Evolutionary conservation across 495 filamentous ascomycete species (phyloP).

Genomic region (Evernia prunastri): DNA sequence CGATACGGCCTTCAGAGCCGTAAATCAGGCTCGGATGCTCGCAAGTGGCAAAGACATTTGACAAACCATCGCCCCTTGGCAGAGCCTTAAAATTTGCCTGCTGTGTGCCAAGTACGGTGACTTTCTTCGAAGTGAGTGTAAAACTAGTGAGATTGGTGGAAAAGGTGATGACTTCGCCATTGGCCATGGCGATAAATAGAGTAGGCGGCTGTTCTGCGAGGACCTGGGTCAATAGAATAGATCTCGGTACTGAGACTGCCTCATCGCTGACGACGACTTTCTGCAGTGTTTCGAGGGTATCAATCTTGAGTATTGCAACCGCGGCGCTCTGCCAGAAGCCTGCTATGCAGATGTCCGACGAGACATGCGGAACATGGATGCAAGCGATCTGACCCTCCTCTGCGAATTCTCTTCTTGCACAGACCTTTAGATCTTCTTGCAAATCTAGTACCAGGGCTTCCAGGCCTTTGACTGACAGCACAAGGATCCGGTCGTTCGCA

Average conservation of each 20-base stretch:
- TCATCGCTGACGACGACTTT: slow-evolving; percentile 53
- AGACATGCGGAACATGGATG: slow-evolving; percentile 53
- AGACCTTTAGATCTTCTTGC: slow-evolving; percentile 47
- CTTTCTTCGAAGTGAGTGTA: slow-evolving; percentile 64
- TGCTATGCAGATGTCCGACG: slow-evolving; percentile 55
- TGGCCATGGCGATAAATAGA: slow-evolving; percentile 88
- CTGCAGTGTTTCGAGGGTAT: slow-evolving; percentile 55
- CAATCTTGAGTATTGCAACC: slow-evolving; percentile 62
- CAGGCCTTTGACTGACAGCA: slow-evolving; percentile 69
- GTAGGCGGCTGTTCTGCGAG: slow-evolving; percentile 59
- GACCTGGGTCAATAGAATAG: slow-evolving; percentile 69
- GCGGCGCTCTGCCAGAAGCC: slow-evolving; percentile 78
- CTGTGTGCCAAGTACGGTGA: slow-evolving; percentile 78
- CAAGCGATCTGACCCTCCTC: slow-evolving; percentile 74
- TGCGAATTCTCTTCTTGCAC: slow-evolving; percentile 51
- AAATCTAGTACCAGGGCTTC: slow-evolving; percentile 61
- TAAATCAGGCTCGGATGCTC: slow-evolving; percentile 94
- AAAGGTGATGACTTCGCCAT: slow-evolving; percentile 87
- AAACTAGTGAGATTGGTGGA: slow-evolving; percentile 53
- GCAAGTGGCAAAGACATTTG: slow-evolving; percentile 86
- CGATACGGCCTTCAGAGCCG: slow-evolving; percentile 73
- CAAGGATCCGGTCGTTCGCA: slow-evolving; percentile 57
- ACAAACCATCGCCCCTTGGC: slow-evolving; percentile 54
- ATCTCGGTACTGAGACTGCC: slow-evolving; percentile 68
- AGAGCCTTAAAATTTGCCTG: slow-evolving; percentile 74